Base-by-base conservation (phyloP, 768 basidiomycete genomes). In the Asterophora lycoperdoides region DNA sequence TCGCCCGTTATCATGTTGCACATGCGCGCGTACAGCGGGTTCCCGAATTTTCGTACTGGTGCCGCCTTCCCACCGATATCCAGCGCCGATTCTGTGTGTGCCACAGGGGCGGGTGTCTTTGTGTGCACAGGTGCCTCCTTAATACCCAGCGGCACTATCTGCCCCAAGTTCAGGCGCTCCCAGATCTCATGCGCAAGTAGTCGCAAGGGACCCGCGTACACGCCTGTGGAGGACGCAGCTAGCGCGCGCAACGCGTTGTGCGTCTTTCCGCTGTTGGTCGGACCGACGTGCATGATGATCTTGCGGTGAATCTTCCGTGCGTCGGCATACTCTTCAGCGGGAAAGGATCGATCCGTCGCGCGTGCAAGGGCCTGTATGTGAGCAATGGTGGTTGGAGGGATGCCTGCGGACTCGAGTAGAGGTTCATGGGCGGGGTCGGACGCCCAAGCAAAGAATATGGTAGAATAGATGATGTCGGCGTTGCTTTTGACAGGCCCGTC, bases 201-300 rank as follows among this genome's bases (percentile, higher is more conserved):
- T 15, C 95, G 80, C 5, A 98, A 74, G 0, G 95, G 96, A 0
- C 94, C 93, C 0, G 91, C 92, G 57, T 97, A 98, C 3, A 87
- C 75, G 5, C 94, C 96, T 0, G 71, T 68, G 1, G 63, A 59
- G 0, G 93, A 82, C 4, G 82, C 80, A 0, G 92, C 89, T 2
- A 99, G 77, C 0, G 93, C 91, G 37, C 90, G 84, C 8, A 99
- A 71, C 0, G 95, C 96, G 60, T 88, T 84, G 61, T 98, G 84
- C 0, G 95, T 99, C 71, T 99, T 99, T 26, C 95, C 96, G 53
- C 89, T 91, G 66, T 98, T 99, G 18, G 96, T 98, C 0, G 96
- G 96, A 0, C 95, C 96, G 34, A 99, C 92, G 59, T 99, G 95
- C 75, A 98, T 84, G 64, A 94, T 86, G 57, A 98, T 72, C 56